Evolutionary conservation across 2,329 filamentous ascomycete genomes (phyloP).

Genomic region (Pseudofabraea citricarpa): DNA sequence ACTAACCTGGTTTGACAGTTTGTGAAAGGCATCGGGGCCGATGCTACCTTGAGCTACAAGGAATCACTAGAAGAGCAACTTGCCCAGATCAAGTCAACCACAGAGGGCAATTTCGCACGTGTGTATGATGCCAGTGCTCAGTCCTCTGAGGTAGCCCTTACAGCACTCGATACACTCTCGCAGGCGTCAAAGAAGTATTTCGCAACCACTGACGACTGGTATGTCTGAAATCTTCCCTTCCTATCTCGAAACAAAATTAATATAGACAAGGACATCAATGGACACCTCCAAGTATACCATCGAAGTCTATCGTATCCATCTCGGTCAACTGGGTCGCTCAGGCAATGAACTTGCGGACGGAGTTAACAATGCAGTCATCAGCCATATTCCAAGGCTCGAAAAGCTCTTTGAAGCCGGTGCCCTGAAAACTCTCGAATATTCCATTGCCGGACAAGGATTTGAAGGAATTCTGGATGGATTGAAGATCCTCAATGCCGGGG

Average conservation of each 20-base stretch:
- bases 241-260: too few relatives aligned
- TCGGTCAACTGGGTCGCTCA: slow-evolving; percentile 16
- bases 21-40: slow-evolving; percentile 25
- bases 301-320: slow-evolving; percentile 10
- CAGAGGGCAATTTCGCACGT: slow-evolving; percentile 27
- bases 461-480: slow-evolving; percentile 13
- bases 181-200: slow-evolving; percentile 27
- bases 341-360: slow-evolving; percentile 9
- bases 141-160: slow-evolving; percentile 25
- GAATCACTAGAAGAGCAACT: slow-evolving; percentile 26
- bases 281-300: slow-evolving; percentile 12
- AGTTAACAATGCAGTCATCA: too few relatives aligned
- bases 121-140: slow-evolving; percentile 30
- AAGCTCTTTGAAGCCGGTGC: slow-evolving; percentile 9
- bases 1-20: too few relatives aligned
- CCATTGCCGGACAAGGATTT: slow-evolving; percentile 15
- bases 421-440: slow-evolving; percentile 18
- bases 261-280: too few relatives aligned
- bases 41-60: slow-evolving; percentile 29
- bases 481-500: slow-evolving; percentile 10
- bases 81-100: slow-evolving; percentile 26
- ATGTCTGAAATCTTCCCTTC: slow-evolving; percentile 3
- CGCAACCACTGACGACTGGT: slow-evolving; percentile 31
- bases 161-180: slow-evolving; percentile 21
- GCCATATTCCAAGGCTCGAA: slow-evolving; percentile 17